These are phyloP conservation scores for Globisporangium paddicum DNA, from an alignment of 352 stramenopile genomes.

Conservation along the genomic window DNA sequence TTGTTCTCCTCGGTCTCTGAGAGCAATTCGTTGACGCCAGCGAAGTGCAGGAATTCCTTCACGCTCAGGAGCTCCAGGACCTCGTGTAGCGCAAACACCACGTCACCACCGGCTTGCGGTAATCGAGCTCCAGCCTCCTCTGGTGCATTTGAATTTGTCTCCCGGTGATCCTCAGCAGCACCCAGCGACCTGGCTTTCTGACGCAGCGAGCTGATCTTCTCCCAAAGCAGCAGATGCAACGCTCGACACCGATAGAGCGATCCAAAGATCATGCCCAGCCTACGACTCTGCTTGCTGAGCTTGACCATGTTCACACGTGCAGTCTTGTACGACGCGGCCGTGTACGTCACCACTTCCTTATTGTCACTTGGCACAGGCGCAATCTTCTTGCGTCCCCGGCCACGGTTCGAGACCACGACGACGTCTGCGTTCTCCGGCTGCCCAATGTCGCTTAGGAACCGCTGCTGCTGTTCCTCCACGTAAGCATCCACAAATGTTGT, in stretches of 20 bases:
- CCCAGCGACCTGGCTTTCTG: constrained; percentile 2
- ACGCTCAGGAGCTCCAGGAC: constrained; percentile 60
- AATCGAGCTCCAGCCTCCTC: not conserved
- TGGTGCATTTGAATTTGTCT: not conserved
- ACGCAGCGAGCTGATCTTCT: constrained; percentile 28
- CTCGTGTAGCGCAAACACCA: constrained; percentile 64
- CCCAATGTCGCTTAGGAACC: constrained; percentile 50
- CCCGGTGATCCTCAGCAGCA: not conserved
- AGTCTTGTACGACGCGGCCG: constrained; percentile 54
- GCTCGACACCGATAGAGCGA: constrained; percentile 62
- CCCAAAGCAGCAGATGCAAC: constrained; percentile 66
- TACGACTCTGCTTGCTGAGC: constrained; percentile 65
- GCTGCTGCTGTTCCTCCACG: constrained; percentile 58
- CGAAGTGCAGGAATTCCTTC: constrained; percentile 70
- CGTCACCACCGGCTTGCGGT: constrained; percentile 8
- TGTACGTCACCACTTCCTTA: constrained; percentile 66
- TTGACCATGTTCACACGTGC: constrained; percentile 50
- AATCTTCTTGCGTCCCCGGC: constrained; percentile 14
- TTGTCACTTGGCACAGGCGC: constrained; percentile 20
- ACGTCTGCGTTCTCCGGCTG: constrained; percentile 45
- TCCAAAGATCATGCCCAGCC: constrained; percentile 69
- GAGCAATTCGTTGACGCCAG: constrained; percentile 60
- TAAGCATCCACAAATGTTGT: constrained; percentile 57
- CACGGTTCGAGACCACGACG: constrained; percentile 54
- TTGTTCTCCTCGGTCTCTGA: constrained; percentile 54